These are phyloP conservation scores for Dendrothele bispora DNA, from an alignment of 768 basidiomycete species.

Conservation along the genomic window DNA sequence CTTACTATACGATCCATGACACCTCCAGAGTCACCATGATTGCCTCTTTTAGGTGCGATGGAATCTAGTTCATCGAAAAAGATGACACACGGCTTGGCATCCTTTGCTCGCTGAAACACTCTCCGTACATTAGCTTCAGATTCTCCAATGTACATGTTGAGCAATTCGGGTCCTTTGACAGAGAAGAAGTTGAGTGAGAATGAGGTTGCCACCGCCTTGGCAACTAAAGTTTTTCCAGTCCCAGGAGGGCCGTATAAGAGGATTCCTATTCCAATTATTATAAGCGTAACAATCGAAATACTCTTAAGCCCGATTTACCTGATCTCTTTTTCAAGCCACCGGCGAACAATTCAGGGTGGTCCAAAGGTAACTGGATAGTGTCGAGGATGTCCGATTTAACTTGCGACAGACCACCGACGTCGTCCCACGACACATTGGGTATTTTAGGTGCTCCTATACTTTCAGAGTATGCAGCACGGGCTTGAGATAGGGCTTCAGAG, in stretches of 20 bases:
- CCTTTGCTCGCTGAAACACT: conserved; percentile 87
- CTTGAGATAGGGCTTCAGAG: conserved; percentile 65
- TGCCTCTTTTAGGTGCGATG: conserved; percentile 91
- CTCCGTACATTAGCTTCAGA: conserved; percentile 96
- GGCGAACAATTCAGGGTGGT: conserved; percentile 87
- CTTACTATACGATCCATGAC: conserved; percentile 99
- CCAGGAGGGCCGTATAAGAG: conserved; percentile 94
- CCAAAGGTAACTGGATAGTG: conserved; percentile 90
- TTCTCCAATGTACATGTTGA: conserved; percentile 99
- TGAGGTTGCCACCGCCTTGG: conserved; percentile 95
- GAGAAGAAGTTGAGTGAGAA: conserved; percentile 96
- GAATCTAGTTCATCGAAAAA: conserved; percentile 98
- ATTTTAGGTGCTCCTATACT: conserved; percentile 98
- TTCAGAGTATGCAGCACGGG: conserved; percentile 79
- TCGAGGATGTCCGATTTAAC: conserved; percentile 95
- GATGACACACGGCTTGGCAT: conserved; percentile 92
- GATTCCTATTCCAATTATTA: conserved; percentile 55
- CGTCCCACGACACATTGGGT: conserved; percentile 94
- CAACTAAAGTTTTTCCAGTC: conserved; percentile 92
- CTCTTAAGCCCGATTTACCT: conserved; percentile 49
- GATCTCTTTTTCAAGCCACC: conserved; percentile 95
- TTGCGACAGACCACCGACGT: conserved; percentile 86
- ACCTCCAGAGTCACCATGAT: conserved; percentile 94
- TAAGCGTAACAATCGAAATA: not conserved
- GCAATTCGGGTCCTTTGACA: conserved; percentile 93